Base-by-base conservation (phyloP, 169 alveolate species). In the Babesia sp. region DNA sequence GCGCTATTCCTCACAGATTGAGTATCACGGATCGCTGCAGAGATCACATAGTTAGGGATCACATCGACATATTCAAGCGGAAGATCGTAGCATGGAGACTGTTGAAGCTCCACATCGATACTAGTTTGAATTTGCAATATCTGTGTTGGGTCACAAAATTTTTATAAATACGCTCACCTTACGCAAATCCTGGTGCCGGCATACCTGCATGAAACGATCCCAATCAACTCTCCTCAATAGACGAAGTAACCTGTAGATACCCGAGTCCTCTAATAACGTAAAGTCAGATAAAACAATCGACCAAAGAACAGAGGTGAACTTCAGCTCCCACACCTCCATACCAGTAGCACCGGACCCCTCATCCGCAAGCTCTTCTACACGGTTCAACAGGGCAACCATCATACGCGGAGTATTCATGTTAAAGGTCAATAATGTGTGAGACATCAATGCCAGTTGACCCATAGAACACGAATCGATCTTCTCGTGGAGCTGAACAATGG, bases 391-490 rank as follows among this genome's bases (percentile, higher is more conserved):
- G 5, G 74, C 14, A 6, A 29, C 54, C 29, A 42, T 18, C 26
- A 75, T 31, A 1, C 48, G 34, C 7, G 20, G 55, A 11, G 45
- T 45, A 57, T 39, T 2, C 6, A 68, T 2, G 59, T 67, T 51
- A 39, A 58, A 78, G 28, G 73, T 41, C 55, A 57, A 28, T 9
- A 78, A 31, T 16, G 73, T 78, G 42, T 78, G 71, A 12, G 69
- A 45, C 46, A 37, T 37, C 44, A 78, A 54, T 31, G 83, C 55
- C 37, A 78, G 31, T 46, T 78, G 87, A 0, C 87, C 83, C 26
- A 63, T 28, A 22, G 80, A 48, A 22, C 74, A 64, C 5, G 1
- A 3, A n/a, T 36, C 3, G 14, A 56, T 20, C 48, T 48, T 54
- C 56, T 7, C 71, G n/a, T n/a, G 18, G n/a, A 41, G 45, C 67